Percentiles rank a stretch among this genome's conserved stretches.
Evolutionary conservation across 23 red algal genomes (phyloP).

Genomic region (Agarophyton chilense): DNA sequence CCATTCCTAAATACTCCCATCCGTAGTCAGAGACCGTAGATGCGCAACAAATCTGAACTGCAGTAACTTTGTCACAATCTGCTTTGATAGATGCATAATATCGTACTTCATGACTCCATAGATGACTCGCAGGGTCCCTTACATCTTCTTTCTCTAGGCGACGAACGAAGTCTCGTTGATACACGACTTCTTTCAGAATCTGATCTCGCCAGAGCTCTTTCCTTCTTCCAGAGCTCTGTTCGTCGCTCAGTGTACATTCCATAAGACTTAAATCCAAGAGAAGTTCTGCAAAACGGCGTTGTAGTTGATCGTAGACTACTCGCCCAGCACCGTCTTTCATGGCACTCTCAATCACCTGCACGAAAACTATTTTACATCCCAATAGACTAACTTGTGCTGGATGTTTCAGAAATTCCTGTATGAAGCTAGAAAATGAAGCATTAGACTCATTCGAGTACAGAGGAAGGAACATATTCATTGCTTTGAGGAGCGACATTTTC

Average conservation of each 20-base stretch:
- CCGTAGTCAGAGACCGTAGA: constrained; percentile 45
- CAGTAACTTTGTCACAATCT: not conserved
- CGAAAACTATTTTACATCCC: constrained; percentile 50
- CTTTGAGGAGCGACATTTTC: constrained; percentile 2
- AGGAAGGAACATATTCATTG: not conserved
- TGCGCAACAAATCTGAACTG: constrained; percentile 13
- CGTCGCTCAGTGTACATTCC: not conserved
- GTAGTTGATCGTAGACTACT: not conserved
- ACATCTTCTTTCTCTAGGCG: not conserved
- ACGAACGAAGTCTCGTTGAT: constrained; percentile 53
- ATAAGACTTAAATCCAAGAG: not conserved
- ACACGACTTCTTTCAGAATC: constrained; percentile 73
- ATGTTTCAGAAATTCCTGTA: not conserved
- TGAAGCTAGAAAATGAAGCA: not conserved
- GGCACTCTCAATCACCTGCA: not conserved
- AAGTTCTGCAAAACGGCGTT: not conserved
- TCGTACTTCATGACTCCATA: constrained; percentile 50
- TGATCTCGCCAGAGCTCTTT: constrained; percentile 24
- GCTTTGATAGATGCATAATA: not conserved
- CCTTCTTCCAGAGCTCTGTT: not conserved
- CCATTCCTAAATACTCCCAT: constrained; percentile 80
- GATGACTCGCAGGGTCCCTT: not conserved
- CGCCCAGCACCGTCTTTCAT: not conserved
- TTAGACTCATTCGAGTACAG: not conserved
- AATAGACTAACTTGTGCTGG: constrained; percentile 47